Conservation (phyloP, 2,329 filamentous ascomycete species). For the Monilinia laxa region DNA sequence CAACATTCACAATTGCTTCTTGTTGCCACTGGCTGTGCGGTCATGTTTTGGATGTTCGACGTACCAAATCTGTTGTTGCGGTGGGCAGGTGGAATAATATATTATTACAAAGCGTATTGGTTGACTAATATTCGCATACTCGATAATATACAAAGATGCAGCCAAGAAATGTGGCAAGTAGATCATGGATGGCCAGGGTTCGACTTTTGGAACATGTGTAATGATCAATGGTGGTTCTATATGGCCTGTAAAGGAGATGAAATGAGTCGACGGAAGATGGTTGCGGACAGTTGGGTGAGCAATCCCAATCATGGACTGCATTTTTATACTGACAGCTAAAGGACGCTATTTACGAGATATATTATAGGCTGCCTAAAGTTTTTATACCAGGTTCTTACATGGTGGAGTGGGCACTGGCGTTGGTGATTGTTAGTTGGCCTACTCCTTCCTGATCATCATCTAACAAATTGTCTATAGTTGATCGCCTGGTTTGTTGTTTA, state of each 20-base stretch:
- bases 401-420: not conserved
- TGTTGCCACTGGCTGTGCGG: too few species aligned
- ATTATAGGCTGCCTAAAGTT: not conserved
- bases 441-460: not conserved
- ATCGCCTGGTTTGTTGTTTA: not conserved
- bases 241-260: conserved; percentile 20
- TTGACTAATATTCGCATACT: not conserved
- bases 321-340: not conserved
- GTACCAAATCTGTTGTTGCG: not conserved
- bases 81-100: conserved; percentile 13
- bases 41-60: not conserved
- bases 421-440: not conserved
- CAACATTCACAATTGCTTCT: not conserved
- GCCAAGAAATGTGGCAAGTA: not conserved
- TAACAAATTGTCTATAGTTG: not conserved
- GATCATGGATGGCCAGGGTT: not conserved
- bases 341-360: not conserved
- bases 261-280: not conserved
- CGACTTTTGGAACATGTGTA: conserved; percentile 9
- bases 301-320: not conserved
- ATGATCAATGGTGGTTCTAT: conserved; percentile 19
- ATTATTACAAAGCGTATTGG: conserved; percentile 16
- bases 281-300: not conserved
- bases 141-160: not conserved
- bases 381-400: not conserved